Conservation (phyloP, 306 rosid genomes). For the Gynostemma pentaphyllum region DNA sequence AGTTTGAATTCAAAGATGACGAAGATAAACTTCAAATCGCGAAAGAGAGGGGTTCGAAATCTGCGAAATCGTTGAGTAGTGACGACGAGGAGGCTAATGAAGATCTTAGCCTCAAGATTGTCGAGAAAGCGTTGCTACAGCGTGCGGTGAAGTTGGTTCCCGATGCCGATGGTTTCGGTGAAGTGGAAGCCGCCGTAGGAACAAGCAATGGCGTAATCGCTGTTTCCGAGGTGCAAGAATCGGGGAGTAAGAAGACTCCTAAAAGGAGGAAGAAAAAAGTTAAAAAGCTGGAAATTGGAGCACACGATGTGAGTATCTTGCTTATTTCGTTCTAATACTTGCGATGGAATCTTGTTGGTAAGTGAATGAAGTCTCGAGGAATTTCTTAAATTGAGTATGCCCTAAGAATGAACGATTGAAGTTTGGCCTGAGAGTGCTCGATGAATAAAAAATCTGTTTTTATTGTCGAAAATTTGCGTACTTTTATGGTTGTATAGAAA, state of each 20-base stretch:
- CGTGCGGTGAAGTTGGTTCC: slow-evolving; percentile 28
- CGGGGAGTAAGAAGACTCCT: slow-evolving; percentile 9
- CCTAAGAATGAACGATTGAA: background rate
- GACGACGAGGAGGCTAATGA: slow-evolving; percentile 71
- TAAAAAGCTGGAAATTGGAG: slow-evolving; percentile 27
- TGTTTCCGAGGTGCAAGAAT: slow-evolving; percentile 5
- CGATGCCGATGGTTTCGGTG: background rate
- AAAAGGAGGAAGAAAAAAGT: slow-evolving; percentile 19
- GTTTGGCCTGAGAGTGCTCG: background rate
- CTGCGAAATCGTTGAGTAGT: slow-evolving; percentile 11
- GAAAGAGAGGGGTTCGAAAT: slow-evolving; percentile 10
- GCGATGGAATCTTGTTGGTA: background rate
- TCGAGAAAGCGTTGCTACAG: slow-evolving; percentile 40
- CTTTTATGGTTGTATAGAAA: background rate
- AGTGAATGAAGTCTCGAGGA: background rate
- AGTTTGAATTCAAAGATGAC: slow-evolving; percentile 19
- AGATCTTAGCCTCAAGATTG: slow-evolving; percentile 58
- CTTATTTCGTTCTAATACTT: background rate
- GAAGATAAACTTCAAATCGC: slow-evolving; percentile 11
- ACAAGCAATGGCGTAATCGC: background rate
- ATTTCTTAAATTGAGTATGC: background rate
- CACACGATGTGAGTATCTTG: slow-evolving; percentile 30
- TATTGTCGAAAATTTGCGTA: background rate
- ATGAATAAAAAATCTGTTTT: background rate
- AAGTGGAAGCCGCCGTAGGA: background rate